A percentile compares a stretch with the other conserved stretches of the same genome.
phyloP scores from a whole-genome alignment of 2,329 filamentous ascomycete genomes.

The Knoxdaviesia capensis region DNA sequence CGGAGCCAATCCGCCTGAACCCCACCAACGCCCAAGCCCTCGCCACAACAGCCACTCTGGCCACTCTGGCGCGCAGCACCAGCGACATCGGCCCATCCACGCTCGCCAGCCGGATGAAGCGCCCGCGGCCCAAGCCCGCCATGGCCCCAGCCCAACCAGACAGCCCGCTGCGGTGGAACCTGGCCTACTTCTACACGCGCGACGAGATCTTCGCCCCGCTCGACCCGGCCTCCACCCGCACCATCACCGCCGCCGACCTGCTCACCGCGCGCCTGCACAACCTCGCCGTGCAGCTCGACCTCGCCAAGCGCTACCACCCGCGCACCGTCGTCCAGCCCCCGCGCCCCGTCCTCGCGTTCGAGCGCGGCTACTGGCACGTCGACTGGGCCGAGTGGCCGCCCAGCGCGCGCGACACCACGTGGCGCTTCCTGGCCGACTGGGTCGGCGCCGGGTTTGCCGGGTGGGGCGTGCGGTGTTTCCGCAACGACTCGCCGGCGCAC shows the following conservation, averaged over 20 bases:
- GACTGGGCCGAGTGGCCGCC: conserved; percentile 33
- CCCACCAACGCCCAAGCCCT: too few species aligned
- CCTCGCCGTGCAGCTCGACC: conserved; percentile 30
- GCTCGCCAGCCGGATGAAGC: conserved; percentile 3
- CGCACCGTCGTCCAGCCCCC: conserved; percentile 18
- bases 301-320: conserved; percentile 33
- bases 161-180: conserved; percentile 3
- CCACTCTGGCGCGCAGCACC: conserved; percentile 10
- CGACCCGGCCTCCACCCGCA: conserved; percentile 24
- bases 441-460: conserved; percentile 38
- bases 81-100: conserved; percentile 11
- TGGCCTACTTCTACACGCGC: conserved; percentile 10
- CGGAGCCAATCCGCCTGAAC: too few species aligned
- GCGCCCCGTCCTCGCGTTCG: conserved; percentile 16
- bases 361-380: conserved; percentile 64
- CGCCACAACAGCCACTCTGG: conserved; percentile 5
- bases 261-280: conserved; percentile 33
- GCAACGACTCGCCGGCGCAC: conserved; percentile 20
- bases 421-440: conserved; percentile 40
- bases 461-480: conserved; percentile 44
- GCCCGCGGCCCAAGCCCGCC: conserved; percentile 8
- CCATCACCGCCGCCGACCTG: conserved; percentile 27
- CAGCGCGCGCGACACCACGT: conserved; percentile 29
- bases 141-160: conserved; percentile 4
- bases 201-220: conserved; percentile 33